A percentile compares a stretch with the other conserved stretches of the same genome.
phyloP scores from a whole-genome alignment of 176 grass and related monocot genomes.

The Avena eriantha region DNA sequence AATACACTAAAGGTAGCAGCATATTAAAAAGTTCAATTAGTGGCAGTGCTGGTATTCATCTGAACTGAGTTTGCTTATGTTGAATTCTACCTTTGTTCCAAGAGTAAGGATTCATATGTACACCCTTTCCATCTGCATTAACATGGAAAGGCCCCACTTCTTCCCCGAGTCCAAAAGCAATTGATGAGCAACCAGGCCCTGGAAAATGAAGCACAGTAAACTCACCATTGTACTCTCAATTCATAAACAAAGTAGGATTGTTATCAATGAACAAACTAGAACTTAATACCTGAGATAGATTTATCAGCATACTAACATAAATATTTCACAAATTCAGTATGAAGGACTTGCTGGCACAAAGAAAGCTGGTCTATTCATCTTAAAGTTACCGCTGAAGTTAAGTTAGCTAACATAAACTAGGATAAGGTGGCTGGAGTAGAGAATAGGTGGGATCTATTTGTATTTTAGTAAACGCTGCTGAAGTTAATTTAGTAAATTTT shows the following conservation, averaged over 20 bases:
- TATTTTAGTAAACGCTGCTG: background rate
- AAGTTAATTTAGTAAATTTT: background rate
- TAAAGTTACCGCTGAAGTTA: background rate
- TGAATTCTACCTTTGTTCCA: constrained; percentile 87
- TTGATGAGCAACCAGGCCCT: constrained; percentile 97
- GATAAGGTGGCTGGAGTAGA: background rate
- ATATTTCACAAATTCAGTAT: background rate
- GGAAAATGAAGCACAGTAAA: constrained; percentile 25
- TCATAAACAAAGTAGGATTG: background rate
- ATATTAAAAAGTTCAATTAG: constrained; percentile 26
- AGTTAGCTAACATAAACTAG: background rate
- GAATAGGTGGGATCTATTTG: background rate
- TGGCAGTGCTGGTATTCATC: background rate
- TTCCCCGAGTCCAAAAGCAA: constrained; percentile 91
- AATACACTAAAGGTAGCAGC: background rate
- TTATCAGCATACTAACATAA: constrained; percentile 7
- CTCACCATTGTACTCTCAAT: background rate
- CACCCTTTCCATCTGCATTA: constrained; percentile 79
- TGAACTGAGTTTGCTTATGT: background rate
- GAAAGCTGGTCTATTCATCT: background rate
- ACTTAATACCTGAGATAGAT: background rate
- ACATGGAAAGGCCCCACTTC: constrained; percentile 97
- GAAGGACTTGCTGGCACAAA: background rate
- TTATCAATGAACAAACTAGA: background rate
- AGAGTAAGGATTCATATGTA: constrained; percentile 85